Base-by-base conservation (phyloP, 768 basidiomycete genomes). In the Tulasnella sp. region DNA sequence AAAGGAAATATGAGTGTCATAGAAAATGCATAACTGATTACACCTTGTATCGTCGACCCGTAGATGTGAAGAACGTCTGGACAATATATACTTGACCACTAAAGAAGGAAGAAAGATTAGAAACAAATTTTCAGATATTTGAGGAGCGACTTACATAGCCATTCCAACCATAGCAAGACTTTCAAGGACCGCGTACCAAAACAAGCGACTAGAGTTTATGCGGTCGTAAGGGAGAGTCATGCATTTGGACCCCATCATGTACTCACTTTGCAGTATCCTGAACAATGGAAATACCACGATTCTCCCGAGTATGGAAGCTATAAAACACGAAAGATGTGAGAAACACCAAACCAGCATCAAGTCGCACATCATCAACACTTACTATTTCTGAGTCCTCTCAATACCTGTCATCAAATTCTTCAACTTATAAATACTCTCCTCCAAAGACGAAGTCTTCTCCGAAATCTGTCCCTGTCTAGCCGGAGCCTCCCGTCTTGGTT, bases 21-120 rank as follows among this genome's bases (percentile, higher is more conserved):
- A n/a, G n/a, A n/a, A n/a, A n/a, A n/a, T n/a, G n/a, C n/a, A 22
- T 9, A 10, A 42, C 9, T n/a, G 10, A 47, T 49, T 78, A 89
- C 61, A 88, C 86, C 70, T 87, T 88, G 72, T 89, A 90, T 61
- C 79, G 73, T 64, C 87, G 76, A 31, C 87, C 88, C 6, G 89
- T 90, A 65, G 82, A 78, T n/a, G 86, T 90, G 69, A 96, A 96
- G 79, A 93, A 96, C 16, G 88, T 92, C 66, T 92, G 89, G 20
- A 96, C 75, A 39, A 92, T 71, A 63, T 90, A 93, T 10, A 93
- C 85, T 67, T 96, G 91, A 53, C 84, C 65, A 4, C 90, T 92
- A 15, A 49, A 22, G 5, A 45, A 45, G 27, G n/a, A 60, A 58
- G 31, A n/a, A 57, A 41, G 22, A 34, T 9, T 37, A 4, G 24